Percentiles rank a stretch among this genome's conserved stretches.
Evolutionary conservation across 352 stramenopile species (phyloP).

Genomic region (Pythium pyrilobum): DNA sequence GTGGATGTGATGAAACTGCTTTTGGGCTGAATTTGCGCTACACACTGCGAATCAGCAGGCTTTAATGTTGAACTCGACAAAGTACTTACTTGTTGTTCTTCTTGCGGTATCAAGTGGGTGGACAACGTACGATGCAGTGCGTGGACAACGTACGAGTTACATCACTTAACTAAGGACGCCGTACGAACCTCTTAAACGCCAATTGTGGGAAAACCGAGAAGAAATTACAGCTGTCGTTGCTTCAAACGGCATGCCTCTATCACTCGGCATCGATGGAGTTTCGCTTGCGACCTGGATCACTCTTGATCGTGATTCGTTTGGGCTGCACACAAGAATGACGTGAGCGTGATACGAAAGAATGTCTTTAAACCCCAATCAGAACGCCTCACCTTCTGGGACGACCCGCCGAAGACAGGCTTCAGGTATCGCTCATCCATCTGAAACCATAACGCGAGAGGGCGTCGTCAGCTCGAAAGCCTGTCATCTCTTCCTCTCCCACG

Average conservation of each 20-base stretch:
- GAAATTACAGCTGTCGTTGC: too few species aligned
- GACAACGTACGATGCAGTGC: too few species aligned
- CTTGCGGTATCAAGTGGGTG: too few species aligned
- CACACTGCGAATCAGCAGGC: too few species aligned
- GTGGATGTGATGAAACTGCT: too few species aligned
- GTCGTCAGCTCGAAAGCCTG: neutral
- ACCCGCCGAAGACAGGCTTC: conserved; percentile 62
- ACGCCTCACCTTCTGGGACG: conserved; percentile 21
- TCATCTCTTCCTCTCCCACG: too few species aligned
- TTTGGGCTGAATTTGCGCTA: too few species aligned
- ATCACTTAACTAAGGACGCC: too few species aligned
- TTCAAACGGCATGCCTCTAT: too few species aligned
- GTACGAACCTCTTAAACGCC: too few species aligned
- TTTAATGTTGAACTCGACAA: too few species aligned
- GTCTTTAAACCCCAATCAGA: neutral
- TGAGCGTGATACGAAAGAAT: neutral
- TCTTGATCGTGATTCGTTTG: conserved; percentile 8
- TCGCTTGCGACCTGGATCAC: conserved; percentile 5
- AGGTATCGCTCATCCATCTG: conserved; percentile 65
- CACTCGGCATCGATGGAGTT: conserved; percentile 14
- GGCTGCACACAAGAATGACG: neutral
- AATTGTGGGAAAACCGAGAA: too few species aligned
- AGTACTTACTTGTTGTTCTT: neutral
- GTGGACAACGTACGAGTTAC: neutral
- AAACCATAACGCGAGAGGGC: neutral